Conservation (phyloP, 176 grass and related monocot species). For the Avena insularis region DNA sequence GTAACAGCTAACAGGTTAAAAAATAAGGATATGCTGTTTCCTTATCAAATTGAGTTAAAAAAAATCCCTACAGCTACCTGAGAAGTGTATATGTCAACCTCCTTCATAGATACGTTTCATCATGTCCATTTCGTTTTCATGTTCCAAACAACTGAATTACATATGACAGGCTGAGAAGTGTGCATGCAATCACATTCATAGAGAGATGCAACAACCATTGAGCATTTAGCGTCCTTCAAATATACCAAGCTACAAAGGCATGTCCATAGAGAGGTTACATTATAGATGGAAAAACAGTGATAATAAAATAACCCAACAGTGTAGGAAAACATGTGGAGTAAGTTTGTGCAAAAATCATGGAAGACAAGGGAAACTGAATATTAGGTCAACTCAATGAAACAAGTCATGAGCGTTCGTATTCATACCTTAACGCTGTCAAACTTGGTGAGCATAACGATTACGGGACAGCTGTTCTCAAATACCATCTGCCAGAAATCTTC, state of each 20-base stretch:
- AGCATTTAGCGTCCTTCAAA: constrained; percentile 24
- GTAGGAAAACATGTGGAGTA: constrained; percentile 3
- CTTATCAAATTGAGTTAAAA: not conserved
- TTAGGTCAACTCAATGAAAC: constrained; percentile 28
- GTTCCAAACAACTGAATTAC: constrained; percentile 23
- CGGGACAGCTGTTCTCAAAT: constrained; percentile 70
- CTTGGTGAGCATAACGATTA: constrained; percentile 91
- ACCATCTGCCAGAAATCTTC: constrained; percentile 99
- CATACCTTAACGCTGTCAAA: constrained; percentile 74
- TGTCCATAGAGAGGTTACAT: constrained; percentile 23
- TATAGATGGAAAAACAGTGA: constrained; percentile 8
- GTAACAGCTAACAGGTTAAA: not conserved
- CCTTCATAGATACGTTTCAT: not conserved
- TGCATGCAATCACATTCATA: constrained; percentile 25
- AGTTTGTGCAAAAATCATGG: not conserved
- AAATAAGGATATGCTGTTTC: not conserved
- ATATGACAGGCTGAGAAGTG: constrained; percentile 8
- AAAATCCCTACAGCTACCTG: not conserved
- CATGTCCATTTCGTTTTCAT: not conserved
- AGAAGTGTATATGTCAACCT: constrained; percentile 4
- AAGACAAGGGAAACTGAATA: not conserved
- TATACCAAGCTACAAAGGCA: constrained; percentile 8
- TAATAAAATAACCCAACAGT: constrained; percentile 23
- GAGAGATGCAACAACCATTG: constrained; percentile 3
- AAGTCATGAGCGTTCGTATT: not conserved